These are phyloP conservation scores for Fusarium protoensiforme DNA, from an alignment of 2,329 filamentous ascomycete species.

Conservation along the genomic window DNA sequence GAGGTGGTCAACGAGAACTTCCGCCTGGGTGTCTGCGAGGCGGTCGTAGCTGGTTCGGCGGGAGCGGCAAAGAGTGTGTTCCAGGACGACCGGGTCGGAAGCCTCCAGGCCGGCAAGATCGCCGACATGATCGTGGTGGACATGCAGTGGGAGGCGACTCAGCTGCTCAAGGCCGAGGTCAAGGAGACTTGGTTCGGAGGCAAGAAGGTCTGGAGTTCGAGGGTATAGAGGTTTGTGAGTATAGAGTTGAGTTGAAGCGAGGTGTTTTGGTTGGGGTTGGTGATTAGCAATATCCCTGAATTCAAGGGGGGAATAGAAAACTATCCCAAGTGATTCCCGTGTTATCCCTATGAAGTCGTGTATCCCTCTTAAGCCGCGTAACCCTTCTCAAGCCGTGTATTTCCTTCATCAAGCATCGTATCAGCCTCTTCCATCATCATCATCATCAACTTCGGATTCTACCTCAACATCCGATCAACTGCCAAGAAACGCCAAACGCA, in stretches of 20 bases:
- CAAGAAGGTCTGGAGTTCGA: constrained; percentile 50
- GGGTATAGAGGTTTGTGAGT: neutral
- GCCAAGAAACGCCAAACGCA: neutral
- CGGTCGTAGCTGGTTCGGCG: constrained; percentile 61
- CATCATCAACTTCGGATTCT: neutral
- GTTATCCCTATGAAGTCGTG: neutral
- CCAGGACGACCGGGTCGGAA: constrained; percentile 59
- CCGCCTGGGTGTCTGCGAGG: constrained; percentile 60
- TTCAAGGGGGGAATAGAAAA: neutral
- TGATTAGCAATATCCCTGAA: neutral
- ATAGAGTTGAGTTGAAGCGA: neutral
- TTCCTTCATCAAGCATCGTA: neutral
- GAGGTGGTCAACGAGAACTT: constrained; percentile 63
- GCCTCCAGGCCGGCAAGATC: constrained; percentile 60
- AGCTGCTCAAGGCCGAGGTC: constrained; percentile 58
- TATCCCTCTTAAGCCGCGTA: neutral
- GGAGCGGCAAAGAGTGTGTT: constrained; percentile 66
- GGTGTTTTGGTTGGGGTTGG: constrained; percentile 12
- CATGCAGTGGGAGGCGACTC: constrained; percentile 60
- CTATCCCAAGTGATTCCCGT: neutral
- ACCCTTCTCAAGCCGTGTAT: neutral
- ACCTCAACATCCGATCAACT: neutral
- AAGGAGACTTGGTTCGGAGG: constrained; percentile 66
- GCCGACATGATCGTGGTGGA: constrained; percentile 64
- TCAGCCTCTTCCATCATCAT: neutral